Base-by-base conservation (phyloP, 2,329 filamentous ascomycete genomes). In the Aspergillus melleus region DNA sequence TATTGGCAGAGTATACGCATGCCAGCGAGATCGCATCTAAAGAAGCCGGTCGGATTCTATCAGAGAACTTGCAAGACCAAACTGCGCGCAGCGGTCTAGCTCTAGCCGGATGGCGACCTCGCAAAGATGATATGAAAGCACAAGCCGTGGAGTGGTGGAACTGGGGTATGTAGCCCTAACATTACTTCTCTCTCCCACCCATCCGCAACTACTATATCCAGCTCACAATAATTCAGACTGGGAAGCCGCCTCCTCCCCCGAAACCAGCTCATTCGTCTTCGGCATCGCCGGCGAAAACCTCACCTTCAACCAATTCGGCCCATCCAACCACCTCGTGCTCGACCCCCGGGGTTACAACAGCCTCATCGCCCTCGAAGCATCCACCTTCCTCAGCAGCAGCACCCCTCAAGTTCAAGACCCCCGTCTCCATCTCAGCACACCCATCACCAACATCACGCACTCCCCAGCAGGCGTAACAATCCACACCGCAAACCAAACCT, bases 101-200 rank as follows among this genome's bases (percentile, higher is more conserved):
- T 10, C 69, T 88, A n/a, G 82, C 81, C 0, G 86, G 84, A 1
- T 90, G 87, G 87, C 84, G 84, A 55, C 85, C 87, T 0, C 80
- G 78, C 56, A 79, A 78, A 56, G 50, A 71, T 47, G 79, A 88
- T 54, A 82, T 83, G 76, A 75, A 80, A 14, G 80, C 79, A 2
- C 83, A 86, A 58, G 85, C 86, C 0, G 79, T 85, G 1, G 88
- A 90, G 58, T 90, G 86, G 83, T 85, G 78, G 76, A 69, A 78
- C 46, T 83, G 74, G 74, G 74, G 74, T 75, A 64, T 59, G 72
- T 56, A 39, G 36, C 42, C 20, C 39, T 46, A 24, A n/a, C 49
- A 8, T 10, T 20, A 22, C 26, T 5, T 29, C 26, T 29, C 8
- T 29, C 26, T 29, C 26, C 26, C 26, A 29, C 9, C 26, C 8